Conservation (phyloP, 495 filamentous ascomycete genomes). For the Pyrenopolyporus hunteri region DNA sequence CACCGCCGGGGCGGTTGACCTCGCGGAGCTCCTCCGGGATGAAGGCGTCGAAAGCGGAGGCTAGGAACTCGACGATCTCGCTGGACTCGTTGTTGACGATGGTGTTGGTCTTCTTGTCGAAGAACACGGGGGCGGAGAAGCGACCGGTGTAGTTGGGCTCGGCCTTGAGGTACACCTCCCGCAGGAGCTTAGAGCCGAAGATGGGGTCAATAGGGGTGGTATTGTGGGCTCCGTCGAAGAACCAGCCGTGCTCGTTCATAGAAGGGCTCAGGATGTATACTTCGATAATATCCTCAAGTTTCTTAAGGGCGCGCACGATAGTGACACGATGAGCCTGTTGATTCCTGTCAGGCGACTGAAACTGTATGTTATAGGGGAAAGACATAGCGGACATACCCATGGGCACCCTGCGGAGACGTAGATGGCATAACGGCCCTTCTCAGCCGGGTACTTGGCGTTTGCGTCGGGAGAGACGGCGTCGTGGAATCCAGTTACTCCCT, state of each 20-base stretch:
- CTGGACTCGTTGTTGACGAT: slow-evolving; percentile 79
- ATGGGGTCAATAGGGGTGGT: slow-evolving; percentile 62
- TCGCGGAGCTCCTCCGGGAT: slow-evolving; percentile 65
- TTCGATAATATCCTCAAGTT: slow-evolving; percentile 66
- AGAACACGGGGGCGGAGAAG: slow-evolving; percentile 74
- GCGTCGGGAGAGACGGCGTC: slow-evolving; percentile 55
- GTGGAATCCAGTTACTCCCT: slow-evolving; percentile 47
- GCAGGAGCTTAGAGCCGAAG: slow-evolving; percentile 66
- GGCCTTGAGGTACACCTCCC: slow-evolving; percentile 69
- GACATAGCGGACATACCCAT: too few relatives aligned
- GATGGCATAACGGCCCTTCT: slow-evolving; percentile 71
- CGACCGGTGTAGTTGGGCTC: slow-evolving; percentile 66
- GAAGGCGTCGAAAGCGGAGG: slow-evolving; percentile 73
- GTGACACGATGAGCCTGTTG: slow-evolving; percentile 66
- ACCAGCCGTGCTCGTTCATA: slow-evolving; percentile 67
- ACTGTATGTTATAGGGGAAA: too few relatives aligned
- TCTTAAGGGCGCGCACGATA: slow-evolving; percentile 67
- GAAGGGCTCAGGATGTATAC: slow-evolving; percentile 61
- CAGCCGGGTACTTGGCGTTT: slow-evolving; percentile 63
- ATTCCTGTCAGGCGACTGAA: too few relatives aligned
- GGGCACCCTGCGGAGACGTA: slow-evolving; percentile 72
- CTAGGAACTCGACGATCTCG: slow-evolving; percentile 75
- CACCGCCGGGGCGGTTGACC: slow-evolving; percentile 51
- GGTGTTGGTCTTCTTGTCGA: slow-evolving; percentile 70
- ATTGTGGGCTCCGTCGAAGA: slow-evolving; percentile 63